Evolutionary conservation across 2,329 filamentous ascomycete species (phyloP).

Genomic region (Claviceps sorghi): DNA sequence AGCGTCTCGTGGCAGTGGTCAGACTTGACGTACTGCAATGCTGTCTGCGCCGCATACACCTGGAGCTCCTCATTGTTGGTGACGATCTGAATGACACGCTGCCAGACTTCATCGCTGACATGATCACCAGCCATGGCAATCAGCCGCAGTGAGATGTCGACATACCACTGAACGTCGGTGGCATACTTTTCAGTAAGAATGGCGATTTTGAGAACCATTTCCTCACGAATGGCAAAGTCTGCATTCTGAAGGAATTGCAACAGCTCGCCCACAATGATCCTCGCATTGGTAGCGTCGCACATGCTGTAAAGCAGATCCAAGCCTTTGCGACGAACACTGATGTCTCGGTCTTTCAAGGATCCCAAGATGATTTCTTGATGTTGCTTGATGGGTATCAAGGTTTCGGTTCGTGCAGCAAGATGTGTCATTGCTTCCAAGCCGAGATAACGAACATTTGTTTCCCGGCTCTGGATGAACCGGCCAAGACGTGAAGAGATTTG

Average conservation of each 20-base stretch:
- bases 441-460: constrained; percentile 94
- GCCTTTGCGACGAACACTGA: constrained; percentile 90
- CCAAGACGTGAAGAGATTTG: constrained; percentile 85
- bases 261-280: constrained; percentile 83
- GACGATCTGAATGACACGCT: constrained; percentile 94
- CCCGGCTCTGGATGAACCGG: constrained; percentile 89
- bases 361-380: constrained; percentile 94
- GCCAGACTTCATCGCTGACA: constrained; percentile 98
- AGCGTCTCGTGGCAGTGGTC: constrained; percentile 93
- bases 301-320: constrained; percentile 97
- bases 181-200: constrained; percentile 98
- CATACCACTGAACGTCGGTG: constrained; percentile 97
- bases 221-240: constrained; percentile 93
- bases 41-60: constrained; percentile 88
- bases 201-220: constrained; percentile 98
- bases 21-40: constrained; percentile 79
- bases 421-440: constrained; percentile 97
- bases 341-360: constrained; percentile 87
- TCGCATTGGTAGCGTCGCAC: constrained; percentile 92
- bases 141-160: constrained; percentile 86
- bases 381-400: constrained; percentile 91
- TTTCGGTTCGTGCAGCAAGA: constrained; percentile 83
- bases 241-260: constrained; percentile 90
- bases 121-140: constrained; percentile 96
- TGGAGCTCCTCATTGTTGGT: constrained; percentile 98